Percentiles rank a stretch among this genome's conserved stretches.
Conservation (phyloP, 257 asterid species). For the Ligustrum vulgare region DNA sequence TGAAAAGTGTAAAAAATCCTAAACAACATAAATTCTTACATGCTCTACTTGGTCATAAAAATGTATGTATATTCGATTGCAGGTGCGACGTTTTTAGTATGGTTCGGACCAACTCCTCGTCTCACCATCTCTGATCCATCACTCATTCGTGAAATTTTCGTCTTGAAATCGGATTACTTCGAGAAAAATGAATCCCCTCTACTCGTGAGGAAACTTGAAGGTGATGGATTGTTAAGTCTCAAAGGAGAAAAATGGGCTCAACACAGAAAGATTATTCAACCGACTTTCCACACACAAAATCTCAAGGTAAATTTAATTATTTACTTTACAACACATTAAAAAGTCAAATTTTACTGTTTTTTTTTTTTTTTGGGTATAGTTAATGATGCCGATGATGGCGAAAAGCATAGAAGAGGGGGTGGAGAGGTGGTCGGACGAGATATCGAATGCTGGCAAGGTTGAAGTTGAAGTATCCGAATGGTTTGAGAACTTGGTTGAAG, state of each 20-base stretch:
- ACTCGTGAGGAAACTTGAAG: slow-evolving; percentile 79
- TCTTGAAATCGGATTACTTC: slow-evolving; percentile 64
- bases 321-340: not conserved
- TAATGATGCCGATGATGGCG: slow-evolving; percentile 77
- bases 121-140: slow-evolving; percentile 74
- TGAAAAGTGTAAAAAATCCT: not conserved
- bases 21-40: too few species aligned
- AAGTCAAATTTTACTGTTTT: not conserved
- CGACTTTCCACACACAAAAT: slow-evolving; percentile 75
- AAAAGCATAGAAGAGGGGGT: slow-evolving; percentile 61
- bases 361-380: slow-evolving; percentile 28
- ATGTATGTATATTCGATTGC: slow-evolving; percentile 8
- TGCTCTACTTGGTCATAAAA: slow-evolving; percentile 6
- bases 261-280: slow-evolving; percentile 79
- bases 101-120: slow-evolving; percentile 88
- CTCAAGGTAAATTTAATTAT: slow-evolving; percentile 58
- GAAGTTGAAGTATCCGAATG: slow-evolving; percentile 74
- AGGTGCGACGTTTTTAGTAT: slow-evolving; percentile 73
- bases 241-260: slow-evolving; percentile 94
- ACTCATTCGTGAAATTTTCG: slow-evolving; percentile 66
- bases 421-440: slow-evolving; percentile 53
- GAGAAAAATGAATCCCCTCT: slow-evolving; percentile 83
- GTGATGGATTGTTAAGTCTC: slow-evolving; percentile 78
- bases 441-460: slow-evolving; percentile 47
- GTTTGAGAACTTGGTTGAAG: slow-evolving; percentile 69